These are phyloP conservation scores for Podospora didyma DNA, from an alignment of 495 filamentous ascomycete species.

Conservation along the genomic window DNA sequence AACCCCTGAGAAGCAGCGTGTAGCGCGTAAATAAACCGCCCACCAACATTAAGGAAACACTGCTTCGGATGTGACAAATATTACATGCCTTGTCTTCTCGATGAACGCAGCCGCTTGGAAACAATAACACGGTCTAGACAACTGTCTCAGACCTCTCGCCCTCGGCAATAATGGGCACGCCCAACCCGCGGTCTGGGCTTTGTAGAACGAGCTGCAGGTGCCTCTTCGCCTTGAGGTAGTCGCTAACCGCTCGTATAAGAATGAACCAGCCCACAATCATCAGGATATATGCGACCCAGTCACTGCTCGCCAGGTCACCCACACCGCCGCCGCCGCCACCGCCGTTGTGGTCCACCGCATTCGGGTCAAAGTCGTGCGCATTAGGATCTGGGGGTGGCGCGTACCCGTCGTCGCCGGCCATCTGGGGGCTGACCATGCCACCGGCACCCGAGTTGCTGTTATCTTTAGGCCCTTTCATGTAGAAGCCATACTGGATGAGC, in stretches of 20 bases:
- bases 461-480: slow-evolving; percentile 59
- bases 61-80: no score
- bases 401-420: slow-evolving; percentile 49
- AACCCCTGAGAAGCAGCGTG: no score
- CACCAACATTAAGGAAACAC: no score
- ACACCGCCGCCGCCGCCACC: slow-evolving; percentile 29
- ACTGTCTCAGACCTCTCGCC: slow-evolving; percentile 78
- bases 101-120: neutral
- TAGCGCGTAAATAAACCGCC: neutral
- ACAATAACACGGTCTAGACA: slow-evolving; percentile 48
- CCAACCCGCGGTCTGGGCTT: slow-evolving; percentile 86
- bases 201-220: slow-evolving; percentile 92
- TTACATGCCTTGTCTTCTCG: no score
- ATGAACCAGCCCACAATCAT: slow-evolving; percentile 99
- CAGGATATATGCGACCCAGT: slow-evolving; percentile 87
- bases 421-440: slow-evolving; percentile 40
- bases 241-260: slow-evolving; percentile 81
- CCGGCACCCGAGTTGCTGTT: slow-evolving; percentile 29
- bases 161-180: slow-evolving; percentile 82
- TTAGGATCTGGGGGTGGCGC: slow-evolving; percentile 78
- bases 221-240: slow-evolving; percentile 79
- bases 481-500: slow-evolving; percentile 94
- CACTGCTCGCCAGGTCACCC: slow-evolving; percentile 59
- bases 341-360: slow-evolving; percentile 47
- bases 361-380: slow-evolving; percentile 80